phyloP scores from a whole-genome alignment of 441 rosid species.

The Aquilaria agallochum region DNA sequence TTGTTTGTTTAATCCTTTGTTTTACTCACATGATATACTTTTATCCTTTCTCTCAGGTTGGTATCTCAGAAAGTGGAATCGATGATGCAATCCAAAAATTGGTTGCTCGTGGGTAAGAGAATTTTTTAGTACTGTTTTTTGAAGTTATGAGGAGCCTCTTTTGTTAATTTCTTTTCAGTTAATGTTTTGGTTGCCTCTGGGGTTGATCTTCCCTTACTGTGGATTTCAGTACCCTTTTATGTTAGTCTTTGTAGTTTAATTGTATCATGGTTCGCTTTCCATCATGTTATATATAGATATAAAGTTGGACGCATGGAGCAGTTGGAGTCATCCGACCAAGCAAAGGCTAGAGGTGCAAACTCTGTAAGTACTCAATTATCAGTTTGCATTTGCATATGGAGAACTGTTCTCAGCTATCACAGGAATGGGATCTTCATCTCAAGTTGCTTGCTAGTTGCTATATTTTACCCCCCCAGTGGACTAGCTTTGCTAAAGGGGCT shows the following conservation, averaged over 20 bases:
- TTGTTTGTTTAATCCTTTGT: not conserved
- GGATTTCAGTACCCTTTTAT: conserved; percentile 7
- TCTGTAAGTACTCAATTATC: conserved; percentile 48
- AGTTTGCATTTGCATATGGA: too few relatives aligned
- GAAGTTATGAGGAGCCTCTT: conserved; percentile 4
- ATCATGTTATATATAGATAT: conserved; percentile 43
- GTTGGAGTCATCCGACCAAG: conserved; percentile 85
- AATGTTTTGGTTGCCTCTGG: conserved; percentile 1
- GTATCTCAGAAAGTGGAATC: conserved; percentile 85
- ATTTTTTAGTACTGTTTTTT: conserved; percentile 1
- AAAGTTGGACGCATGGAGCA: conserved; percentile 97
- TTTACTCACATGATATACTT: not conserved
- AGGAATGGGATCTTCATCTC: too few relatives aligned
- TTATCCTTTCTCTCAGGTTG: conserved; percentile 51
- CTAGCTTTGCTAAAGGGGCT: too few relatives aligned
- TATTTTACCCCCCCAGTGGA: too few relatives aligned
- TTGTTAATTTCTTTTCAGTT: conserved; percentile 6
- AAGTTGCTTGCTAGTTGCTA: too few relatives aligned
- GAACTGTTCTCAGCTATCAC: too few relatives aligned
- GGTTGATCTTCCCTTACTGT: conserved; percentile 10
- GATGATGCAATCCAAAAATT: conserved; percentile 93
- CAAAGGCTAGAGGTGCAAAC: conserved; percentile 78
- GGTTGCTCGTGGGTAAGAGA: conserved; percentile 87
- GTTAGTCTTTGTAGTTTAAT: conserved; percentile 5
- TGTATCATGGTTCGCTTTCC: conserved; percentile 11